phyloP scores from a whole-genome alignment of 345 rosid genomes.

The Euphorbia lathyris region DNA sequence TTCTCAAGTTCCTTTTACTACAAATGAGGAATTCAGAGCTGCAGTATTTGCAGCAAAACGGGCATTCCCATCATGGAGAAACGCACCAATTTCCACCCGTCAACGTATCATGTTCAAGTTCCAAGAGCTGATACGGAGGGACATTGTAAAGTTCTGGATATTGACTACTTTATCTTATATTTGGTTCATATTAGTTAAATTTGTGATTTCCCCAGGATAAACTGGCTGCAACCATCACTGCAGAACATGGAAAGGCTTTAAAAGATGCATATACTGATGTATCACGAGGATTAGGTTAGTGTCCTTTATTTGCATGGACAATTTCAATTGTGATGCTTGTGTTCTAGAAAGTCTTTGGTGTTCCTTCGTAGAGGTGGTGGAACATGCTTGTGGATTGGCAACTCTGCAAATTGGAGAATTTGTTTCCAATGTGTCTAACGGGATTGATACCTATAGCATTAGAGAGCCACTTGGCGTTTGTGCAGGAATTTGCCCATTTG shows the following conservation, averaged over 20 bases:
- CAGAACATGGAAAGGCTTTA: slow-evolving; percentile 54
- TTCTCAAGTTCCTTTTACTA: slow-evolving; percentile 63
- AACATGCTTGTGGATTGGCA: slow-evolving; percentile 53
- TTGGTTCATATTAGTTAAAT: slow-evolving; percentile 5
- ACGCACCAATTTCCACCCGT: slow-evolving; percentile 45
- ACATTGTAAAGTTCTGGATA: slow-evolving; percentile 34
- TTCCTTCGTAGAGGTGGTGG: slow-evolving; percentile 44
- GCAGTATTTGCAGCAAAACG: slow-evolving; percentile 66
- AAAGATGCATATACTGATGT: slow-evolving; percentile 46
- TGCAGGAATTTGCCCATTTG: slow-evolving; percentile 51
- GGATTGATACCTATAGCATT: slow-evolving; percentile 41
- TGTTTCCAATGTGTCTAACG: slow-evolving; percentile 38
- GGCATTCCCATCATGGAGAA: slow-evolving; percentile 58
- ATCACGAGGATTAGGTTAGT: slow-evolving; percentile 47
- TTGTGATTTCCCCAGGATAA: slow-evolving; percentile 41
- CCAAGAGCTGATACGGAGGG: slow-evolving; percentile 63
- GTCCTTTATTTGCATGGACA: slow-evolving; percentile 5
- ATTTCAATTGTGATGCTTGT: slow-evolving; percentile 11
- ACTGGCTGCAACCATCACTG: slow-evolving; percentile 50
- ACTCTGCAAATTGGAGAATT: slow-evolving; percentile 46
- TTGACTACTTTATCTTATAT: slow-evolving; percentile 8
- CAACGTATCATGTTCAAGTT: slow-evolving; percentile 69
- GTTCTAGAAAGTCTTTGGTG: slow-evolving; percentile 20
- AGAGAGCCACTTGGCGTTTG: slow-evolving; percentile 59
- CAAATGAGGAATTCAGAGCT: slow-evolving; percentile 63